Base-by-base conservation (phyloP, 2,329 filamentous ascomycete species). In the Bipolaris oryzae region DNA sequence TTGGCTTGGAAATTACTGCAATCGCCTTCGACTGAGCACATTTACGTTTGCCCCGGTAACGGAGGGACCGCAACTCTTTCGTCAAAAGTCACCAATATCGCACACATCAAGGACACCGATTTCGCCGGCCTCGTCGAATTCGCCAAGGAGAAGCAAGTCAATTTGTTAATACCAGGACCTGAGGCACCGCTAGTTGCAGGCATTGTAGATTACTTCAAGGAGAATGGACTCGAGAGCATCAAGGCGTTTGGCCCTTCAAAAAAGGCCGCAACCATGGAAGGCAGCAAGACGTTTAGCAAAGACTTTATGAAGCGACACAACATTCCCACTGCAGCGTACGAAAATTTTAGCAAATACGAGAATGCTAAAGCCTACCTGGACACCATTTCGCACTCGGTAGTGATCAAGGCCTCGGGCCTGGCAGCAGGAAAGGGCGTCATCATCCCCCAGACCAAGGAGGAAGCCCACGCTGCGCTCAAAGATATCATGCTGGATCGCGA, bases 341-440 rank as follows among this genome's bases (percentile, higher is more conserved):
- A 89, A 76, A 97, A 96, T 80, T 97, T 98, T 74, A 86, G 83
- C 75, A 84, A 90, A 69, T 93, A 90, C 76, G 85, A 89, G 53
- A 80, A 85, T 44, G 92, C 92, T 13, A 81, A 82, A 64, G 79
- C 85, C 66, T 96, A 98, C 74, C 80, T 98, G 6, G 73, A 76
- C 37, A 62, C 61, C 15, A 65, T 77, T 16, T 55, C 61, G 5
- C 76, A 77, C 62, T 53, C 60, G 50, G 73, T 78, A 2, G 94
- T 98, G 48, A 94, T 99, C 82, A 99, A 98, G 80, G 95, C 94
- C 3, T 90, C 87, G 50, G 95, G 95, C 15, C 82, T 98, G 50
- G 95, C 95, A 28, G 95, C 91, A 56, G 95, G 95, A 46, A 99
- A 99, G 79, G 95, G 95, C 63, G 95, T 99, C 58, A 91, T 98